phyloP scores from a whole-genome alignment of 805 yeast species.

The Saccharomycopsis babjevae region DNA sequence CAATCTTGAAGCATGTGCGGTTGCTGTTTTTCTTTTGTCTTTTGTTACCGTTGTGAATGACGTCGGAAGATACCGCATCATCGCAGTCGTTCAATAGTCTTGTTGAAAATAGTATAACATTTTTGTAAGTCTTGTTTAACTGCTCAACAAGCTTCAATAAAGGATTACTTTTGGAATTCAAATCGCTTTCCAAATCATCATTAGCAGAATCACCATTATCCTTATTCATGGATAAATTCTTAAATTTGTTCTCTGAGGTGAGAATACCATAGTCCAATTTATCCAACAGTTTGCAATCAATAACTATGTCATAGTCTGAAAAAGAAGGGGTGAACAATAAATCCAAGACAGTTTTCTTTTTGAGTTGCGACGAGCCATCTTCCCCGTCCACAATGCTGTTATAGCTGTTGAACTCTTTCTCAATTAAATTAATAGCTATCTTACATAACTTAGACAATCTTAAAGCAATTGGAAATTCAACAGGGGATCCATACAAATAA shows the following conservation, averaged over 20 bases:
- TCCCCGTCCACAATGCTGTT: slow-evolving; percentile 27
- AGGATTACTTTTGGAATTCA: slow-evolving; percentile 45
- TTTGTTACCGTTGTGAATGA: slow-evolving; percentile 27
- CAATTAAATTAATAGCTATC: slow-evolving; percentile 52
- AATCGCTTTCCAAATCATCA: slow-evolving; percentile 22
- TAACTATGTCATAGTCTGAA: slow-evolving; percentile 73
- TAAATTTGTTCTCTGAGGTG: slow-evolving; percentile 22
- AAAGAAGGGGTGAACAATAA: slow-evolving; percentile 71
- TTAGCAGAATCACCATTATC: slow-evolving; percentile 30
- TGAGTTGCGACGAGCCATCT: slow-evolving; percentile 3
- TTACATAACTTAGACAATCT: slow-evolving; percentile 82
- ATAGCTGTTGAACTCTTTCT: slow-evolving; percentile 24
- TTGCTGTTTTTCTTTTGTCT: slow-evolving; percentile 48
- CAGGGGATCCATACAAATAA: slow-evolving; percentile 61
- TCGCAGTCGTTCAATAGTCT: slow-evolving; percentile 29
- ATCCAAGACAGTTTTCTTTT: slow-evolving; percentile 31
- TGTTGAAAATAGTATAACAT: slow-evolving; percentile 60
- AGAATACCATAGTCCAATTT: slow-evolving; percentile 51
- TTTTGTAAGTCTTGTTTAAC: slow-evolving; percentile 51
- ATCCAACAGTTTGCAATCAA: slow-evolving; percentile 38
- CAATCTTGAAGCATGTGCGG: slow-evolving; percentile 32
- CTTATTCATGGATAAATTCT: slow-evolving; percentile 26
- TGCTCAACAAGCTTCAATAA: slow-evolving; percentile 49
- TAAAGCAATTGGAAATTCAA: slow-evolving; percentile 67
- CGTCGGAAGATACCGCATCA: not conserved